Evolutionary conservation across 805 yeast species (phyloP).

Genomic region (Kazachstania africana): DNA sequence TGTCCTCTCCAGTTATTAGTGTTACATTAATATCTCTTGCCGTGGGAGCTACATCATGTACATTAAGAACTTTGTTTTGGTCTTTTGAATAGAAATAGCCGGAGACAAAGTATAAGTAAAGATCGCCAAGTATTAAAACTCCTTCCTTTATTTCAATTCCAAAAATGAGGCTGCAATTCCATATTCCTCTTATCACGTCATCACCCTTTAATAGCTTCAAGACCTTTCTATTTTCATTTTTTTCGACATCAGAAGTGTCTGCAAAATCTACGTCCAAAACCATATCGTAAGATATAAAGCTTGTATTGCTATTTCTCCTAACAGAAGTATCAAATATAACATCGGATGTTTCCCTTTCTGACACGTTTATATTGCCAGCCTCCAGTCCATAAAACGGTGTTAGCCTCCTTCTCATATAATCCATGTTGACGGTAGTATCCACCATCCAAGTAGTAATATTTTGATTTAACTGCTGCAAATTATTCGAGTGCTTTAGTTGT

Average conservation of each 20-base stretch:
- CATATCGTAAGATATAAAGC: conserved; percentile 31
- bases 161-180: conserved; percentile 64
- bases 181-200: conserved; percentile 57
- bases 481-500: no score
- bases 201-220: conserved; percentile 55
- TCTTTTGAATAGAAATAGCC: conserved; percentile 43
- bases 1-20: conserved; percentile 40
- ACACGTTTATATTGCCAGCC: conserved; percentile 1
- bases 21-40: conserved; percentile 60
- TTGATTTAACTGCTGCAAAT: no score
- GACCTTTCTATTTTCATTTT: conserved; percentile 63
- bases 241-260: conserved; percentile 30
- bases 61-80: conserved; percentile 48
- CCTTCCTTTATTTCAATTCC: conserved; percentile 75
- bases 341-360: background rate
- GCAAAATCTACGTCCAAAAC: conserved; percentile 30
- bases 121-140: conserved; percentile 54
- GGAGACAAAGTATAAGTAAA: conserved; percentile 56
- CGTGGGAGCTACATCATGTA: conserved; percentile 49
- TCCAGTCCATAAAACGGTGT: conserved; percentile 31
- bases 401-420: conserved; percentile 54
- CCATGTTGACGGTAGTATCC: conserved; percentile 59
- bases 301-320: background rate
- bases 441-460: conserved; percentile 36
- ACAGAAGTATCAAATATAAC: no score